Base-by-base conservation (phyloP, 768 basidiomycete genomes). In the Pleurotus tuber-regium region DNA sequence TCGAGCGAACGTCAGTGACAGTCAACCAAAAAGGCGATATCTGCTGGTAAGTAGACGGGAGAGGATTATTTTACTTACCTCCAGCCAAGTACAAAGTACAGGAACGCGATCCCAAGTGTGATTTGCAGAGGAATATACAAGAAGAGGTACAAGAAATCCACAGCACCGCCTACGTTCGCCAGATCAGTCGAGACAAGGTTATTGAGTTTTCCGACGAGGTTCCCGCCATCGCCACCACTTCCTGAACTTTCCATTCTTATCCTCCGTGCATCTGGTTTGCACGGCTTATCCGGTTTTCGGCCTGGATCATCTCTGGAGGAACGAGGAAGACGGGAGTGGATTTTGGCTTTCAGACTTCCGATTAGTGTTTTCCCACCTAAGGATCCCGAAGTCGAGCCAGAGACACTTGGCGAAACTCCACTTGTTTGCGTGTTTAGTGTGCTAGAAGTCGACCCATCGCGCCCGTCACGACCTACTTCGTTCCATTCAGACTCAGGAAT, bases 191-290 rank as follows among this genome's bases (percentile, higher is more conserved):
- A 82, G 29, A 88, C 78, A 4, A 90, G 67, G 50, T 89, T 90
- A 63, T 87, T 91, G 61, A 91, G 83, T 61, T 81, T 86, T 6
- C 89, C 89, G 29, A 83, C 78, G 16, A 88, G 65, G 59, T 85
- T 83, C 11, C 16, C 16, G 7, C 66, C 68, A 7, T n/a, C n/a
- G n/a, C n/a, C n/a, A 66, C 62, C 39, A 67, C 67, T 4, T 57
- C 57, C 29, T 41, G 49, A n/a, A n/a, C n/a, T 23, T 58, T 51
- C n/a, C n/a, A n/a, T n/a, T n/a, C n/a, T n/a, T n/a, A n/a, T n/a
- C n/a, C n/a, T n/a, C 19, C 23, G 52, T 9, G 53, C 53, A 31
- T 50, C 16, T 23, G 56, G 16, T 35, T 52, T 26, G 11, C 38
- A 18, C 31, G 54, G 38, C 51, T 31, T 49, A 8, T n/a, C n/a